A percentile compares a stretch with the other conserved stretches of the same genome.
Conservation (phyloP, 495 filamentous ascomycete genomes). For the Staphylotrichum tortipilum region DNA sequence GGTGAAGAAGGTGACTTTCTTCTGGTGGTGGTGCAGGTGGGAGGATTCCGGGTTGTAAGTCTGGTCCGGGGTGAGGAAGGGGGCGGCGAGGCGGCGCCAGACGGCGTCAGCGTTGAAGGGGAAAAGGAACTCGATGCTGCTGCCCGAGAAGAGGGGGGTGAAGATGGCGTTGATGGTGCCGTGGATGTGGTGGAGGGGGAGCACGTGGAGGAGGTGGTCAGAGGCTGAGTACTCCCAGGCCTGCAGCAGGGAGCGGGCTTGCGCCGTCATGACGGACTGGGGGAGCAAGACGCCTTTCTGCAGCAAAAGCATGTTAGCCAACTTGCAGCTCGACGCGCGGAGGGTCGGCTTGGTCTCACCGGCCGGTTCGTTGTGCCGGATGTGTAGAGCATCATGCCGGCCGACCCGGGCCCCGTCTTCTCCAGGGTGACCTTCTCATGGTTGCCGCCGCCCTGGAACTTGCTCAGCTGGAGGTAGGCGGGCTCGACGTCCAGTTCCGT, state of each 20-base stretch:
- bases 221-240: constrained; percentile 77
- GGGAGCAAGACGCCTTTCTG: constrained; percentile 89
- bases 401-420: constrained; percentile 32
- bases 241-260: constrained; percentile 67
- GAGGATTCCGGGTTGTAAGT: constrained; percentile 17
- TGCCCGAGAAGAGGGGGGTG: constrained; percentile 77
- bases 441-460: constrained; percentile 45
- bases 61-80: constrained; percentile 51
- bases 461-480: constrained; percentile 51
- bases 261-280: constrained; percentile 67
- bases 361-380: constrained; percentile 91
- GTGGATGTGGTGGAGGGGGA: constrained; percentile 95
- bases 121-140: constrained; percentile 83
- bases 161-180: constrained; percentile 86
- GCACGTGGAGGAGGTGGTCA: constrained; percentile 80
- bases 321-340: background rate
- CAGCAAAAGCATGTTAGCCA: background rate
- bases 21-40: constrained; percentile 23
- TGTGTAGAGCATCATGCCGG: constrained; percentile 87
- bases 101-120: constrained; percentile 79
- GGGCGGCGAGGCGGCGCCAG: constrained; percentile 75
- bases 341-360: constrained; percentile 18
- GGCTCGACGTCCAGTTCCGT: constrained; percentile 54
- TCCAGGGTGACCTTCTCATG: constrained; percentile 42
- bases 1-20: constrained; percentile 59